phyloP scores from a whole-genome alignment of 345 rosid species.

The Nasturtium officinale region DNA sequence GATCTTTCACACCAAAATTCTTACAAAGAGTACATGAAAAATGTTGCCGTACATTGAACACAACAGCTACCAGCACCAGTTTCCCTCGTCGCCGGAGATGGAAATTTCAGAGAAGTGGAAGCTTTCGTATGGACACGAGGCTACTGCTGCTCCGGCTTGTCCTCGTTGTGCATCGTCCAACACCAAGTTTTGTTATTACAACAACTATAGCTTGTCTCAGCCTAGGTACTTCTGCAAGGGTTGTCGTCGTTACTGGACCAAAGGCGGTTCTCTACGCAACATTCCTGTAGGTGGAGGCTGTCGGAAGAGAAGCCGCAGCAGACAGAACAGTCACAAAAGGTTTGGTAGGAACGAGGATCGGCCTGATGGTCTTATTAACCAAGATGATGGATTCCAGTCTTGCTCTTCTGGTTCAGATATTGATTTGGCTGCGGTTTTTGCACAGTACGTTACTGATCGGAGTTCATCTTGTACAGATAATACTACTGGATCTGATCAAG shows the following conservation, averaged over 20 bases:
- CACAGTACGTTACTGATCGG: slow-evolving; percentile 59
- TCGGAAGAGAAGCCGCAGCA: slow-evolving; percentile 63
- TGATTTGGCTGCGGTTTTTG: slow-evolving; percentile 74
- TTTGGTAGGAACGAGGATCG: slow-evolving; percentile 29
- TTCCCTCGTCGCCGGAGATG: slow-evolving; percentile 31
- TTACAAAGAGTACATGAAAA: not conserved
- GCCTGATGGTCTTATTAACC: slow-evolving; percentile 33
- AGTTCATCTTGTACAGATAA: slow-evolving; percentile 40
- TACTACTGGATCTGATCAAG: slow-evolving; percentile 39
- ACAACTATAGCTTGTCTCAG: slow-evolving; percentile 90
- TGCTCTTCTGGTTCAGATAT: slow-evolving; percentile 41
- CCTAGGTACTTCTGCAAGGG: slow-evolving; percentile 85
- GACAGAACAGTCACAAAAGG: slow-evolving; percentile 46
- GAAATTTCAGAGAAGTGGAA: slow-evolving; percentile 39
- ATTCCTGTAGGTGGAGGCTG: slow-evolving; percentile 90
- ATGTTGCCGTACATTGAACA: slow-evolving; percentile 36
- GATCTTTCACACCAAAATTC: slow-evolving; percentile 14
- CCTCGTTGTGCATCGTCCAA: slow-evolving; percentile 88
- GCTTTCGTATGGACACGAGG: slow-evolving; percentile 49
- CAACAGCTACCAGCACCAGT: slow-evolving; percentile 41
- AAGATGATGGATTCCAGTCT: slow-evolving; percentile 27
- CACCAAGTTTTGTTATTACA: slow-evolving; percentile 93
- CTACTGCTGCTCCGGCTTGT: slow-evolving; percentile 67
- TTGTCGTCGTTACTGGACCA: slow-evolving; percentile 88
- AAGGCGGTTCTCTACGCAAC: slow-evolving; percentile 83